Conservation (phyloP, 352 stramenopile genomes). For the Phytophthora foliorum region DNA sequence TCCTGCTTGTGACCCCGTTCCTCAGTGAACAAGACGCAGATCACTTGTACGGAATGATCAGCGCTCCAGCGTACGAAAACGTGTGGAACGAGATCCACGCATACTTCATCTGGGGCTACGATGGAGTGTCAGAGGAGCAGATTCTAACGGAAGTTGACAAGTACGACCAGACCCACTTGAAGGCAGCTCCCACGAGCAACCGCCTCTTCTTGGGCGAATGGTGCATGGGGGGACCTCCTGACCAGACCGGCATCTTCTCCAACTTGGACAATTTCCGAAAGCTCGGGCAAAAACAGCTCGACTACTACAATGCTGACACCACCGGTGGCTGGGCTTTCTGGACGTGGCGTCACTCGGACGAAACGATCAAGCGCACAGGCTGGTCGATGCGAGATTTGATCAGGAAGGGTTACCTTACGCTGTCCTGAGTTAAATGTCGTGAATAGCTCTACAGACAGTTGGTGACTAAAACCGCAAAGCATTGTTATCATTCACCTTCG, state of each 20-base stretch:
- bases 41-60: conserved; percentile 38
- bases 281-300: conserved; percentile 38
- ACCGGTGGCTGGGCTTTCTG: conserved; percentile 53
- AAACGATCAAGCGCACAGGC: conserved; percentile 38
- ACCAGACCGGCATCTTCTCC: conserved; percentile 31
- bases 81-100: conserved; percentile 68
- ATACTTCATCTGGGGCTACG: conserved; percentile 65
- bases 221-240: conserved; percentile 44
- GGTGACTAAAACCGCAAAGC: neutral
- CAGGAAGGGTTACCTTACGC: conserved; percentile 25
- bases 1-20: conserved; percentile 47
- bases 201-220: conserved; percentile 63
- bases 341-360: conserved; percentile 57
- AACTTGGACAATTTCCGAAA: conserved; percentile 30
- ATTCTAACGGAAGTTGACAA: conserved; percentile 23
- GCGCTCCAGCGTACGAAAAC: conserved; percentile 45
- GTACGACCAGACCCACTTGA: conserved; percentile 28
- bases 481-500: neutral
- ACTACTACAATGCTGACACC: conserved; percentile 26
- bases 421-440: neutral
- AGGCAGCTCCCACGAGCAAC: neutral
- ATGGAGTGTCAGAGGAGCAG: conserved; percentile 26
- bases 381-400: conserved; percentile 49
- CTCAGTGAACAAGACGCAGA: conserved; percentile 41
- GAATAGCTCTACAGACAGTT: neutral